Base-by-base conservation (phyloP, 2,329 filamentous ascomycete species). In the Fusarium pseudoanthophilum region DNA sequence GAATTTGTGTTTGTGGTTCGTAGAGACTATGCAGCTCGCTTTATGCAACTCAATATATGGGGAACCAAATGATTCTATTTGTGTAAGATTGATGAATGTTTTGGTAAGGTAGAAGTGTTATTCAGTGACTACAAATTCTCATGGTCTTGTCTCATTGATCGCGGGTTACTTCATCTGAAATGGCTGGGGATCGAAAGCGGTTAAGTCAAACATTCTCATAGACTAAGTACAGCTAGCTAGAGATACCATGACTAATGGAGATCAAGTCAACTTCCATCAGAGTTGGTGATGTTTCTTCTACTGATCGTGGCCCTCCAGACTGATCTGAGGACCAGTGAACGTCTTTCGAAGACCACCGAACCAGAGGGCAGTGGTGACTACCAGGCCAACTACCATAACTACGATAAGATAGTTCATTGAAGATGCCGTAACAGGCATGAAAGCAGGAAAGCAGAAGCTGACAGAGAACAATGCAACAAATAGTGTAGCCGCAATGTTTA, bases 341-440 rank as follows among this genome's bases (percentile, higher is more conserved):
- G 69, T 75, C 52, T 72, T 75, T 6, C 72, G 61, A 5, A 76
- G 32, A 8, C 74, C 74, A 26, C 64, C 67, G 21, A 64, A 67
- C 76, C 76, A 78, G 13, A 69, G 56, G 0, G 20, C 58, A 7
- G 73, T 69, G 2, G 73, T 78, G 4, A 78, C 42, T 4, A 72
- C 8, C 3, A 78, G 48, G 2, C 75, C 76, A 8, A 75, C 67
- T 7, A 73, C 73, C 71, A 78, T 76, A 2, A 78, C 76, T 1
- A 78, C 76, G 21, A 77, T 68, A 8, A 78, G 40, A 34, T 78
- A 78, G 55, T 78, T 78, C 76, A 78, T 78, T 1, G 76, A 78
- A 16, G 60, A 61, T 1, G 68, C 37, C 0, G 64, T 61, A 2
- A 78, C 64, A 1, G 76, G 76, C 61, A 74, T 74, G 5, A 69